Evolutionary conservation across 352 stramenopile genomes (phyloP).

Genomic region (Globisporangium emineosum): DNA sequence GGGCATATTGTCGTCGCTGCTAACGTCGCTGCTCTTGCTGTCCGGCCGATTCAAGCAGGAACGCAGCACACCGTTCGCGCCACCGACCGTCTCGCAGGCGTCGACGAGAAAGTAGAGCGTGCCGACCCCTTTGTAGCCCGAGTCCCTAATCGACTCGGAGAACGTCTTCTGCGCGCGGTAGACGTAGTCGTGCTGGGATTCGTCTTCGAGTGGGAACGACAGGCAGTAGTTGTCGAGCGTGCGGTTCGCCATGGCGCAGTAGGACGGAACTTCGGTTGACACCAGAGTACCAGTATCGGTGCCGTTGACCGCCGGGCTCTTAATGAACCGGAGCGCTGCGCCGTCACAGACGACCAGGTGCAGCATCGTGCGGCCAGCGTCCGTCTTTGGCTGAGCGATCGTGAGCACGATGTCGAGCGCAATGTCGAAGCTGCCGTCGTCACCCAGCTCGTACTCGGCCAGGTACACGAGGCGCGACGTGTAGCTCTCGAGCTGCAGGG

Average conservation of each 20-base stretch:
- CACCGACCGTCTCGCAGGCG: conserved; percentile 52
- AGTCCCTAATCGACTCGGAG: conserved; percentile 8
- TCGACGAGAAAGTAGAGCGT: conserved; percentile 49
- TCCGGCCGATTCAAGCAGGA: conserved; percentile 34
- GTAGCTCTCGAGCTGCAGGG: conserved; percentile 30
- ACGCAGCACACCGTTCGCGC: conserved; percentile 35
- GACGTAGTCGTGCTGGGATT: conserved; percentile 28
- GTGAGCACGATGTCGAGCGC: conserved; percentile 36
- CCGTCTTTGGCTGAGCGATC: conserved; percentile 21
- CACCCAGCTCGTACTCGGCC: conserved; percentile 33
- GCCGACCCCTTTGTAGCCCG: conserved; percentile 14
- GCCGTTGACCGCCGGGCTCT: conserved; percentile 1
- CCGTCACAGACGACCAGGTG: conserved; percentile 45
- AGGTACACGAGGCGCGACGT: conserved; percentile 28
- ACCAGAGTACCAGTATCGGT: neutral
- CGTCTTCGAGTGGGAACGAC: conserved; percentile 43
- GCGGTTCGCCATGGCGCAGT: conserved; percentile 50
- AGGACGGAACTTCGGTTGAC: conserved; percentile 21
- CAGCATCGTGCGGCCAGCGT: conserved; percentile 48
- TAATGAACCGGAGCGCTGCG: conserved; percentile 18
- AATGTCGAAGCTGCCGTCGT: conserved; percentile 41
- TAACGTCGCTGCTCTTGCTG: conserved; percentile 11
- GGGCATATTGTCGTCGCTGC: neutral
- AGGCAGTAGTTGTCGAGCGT: conserved; percentile 49
- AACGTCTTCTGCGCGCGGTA: conserved; percentile 38